Base-by-base conservation (phyloP, 179 eudicot genomes). In the Patellifolia procumbens region DNA sequence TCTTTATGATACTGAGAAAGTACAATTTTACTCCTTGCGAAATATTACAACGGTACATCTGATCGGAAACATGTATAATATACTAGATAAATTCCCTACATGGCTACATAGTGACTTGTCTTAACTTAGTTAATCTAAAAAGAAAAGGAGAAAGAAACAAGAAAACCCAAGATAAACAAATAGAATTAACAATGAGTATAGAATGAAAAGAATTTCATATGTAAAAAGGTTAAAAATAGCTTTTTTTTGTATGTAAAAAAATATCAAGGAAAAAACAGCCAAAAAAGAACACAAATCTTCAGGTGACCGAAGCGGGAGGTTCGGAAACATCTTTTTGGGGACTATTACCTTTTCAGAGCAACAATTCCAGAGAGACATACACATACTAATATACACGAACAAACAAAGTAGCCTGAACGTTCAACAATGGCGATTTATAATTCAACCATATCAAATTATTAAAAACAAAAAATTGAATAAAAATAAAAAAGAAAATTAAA, bases 371-470 rank as follows among this genome's bases (percentile, higher is more conserved):
- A 59, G 39, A 60, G 55, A 66, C 32, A 39, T 20, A 64, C 8
- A 10, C 16, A 45, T 1, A 32, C 31, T 22, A 56, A 53, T 7
- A 20, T 19, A 39, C 0, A 17, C 15, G 42, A 35, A 49, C 34
- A 64, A 26, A 66, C 20, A 46, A 28, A 55, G 70, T 65, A 28
- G 60, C 22, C 52, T 37, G 55, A 79, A 79, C 49, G 73, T 71
- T 81, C 74, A 82, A 70, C 79, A 74, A 84, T 84, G 87, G 87
- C 83, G 76, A 74, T 61, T 55, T 68, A 16, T 28, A 75, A 65
- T 64, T 68, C 31, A 37, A 34, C 4, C 26, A n/a, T 68, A 34
- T 15, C 52, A 17, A 66, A 75, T 63, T 26, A 24, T 28, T 52
- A 2, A 63, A 7, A 29, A 43, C 24, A 53, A 31, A 42, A 42